phyloP scores from a whole-genome alignment of 2,329 filamentous ascomycete genomes.

The Aspergillus fructus region DNA sequence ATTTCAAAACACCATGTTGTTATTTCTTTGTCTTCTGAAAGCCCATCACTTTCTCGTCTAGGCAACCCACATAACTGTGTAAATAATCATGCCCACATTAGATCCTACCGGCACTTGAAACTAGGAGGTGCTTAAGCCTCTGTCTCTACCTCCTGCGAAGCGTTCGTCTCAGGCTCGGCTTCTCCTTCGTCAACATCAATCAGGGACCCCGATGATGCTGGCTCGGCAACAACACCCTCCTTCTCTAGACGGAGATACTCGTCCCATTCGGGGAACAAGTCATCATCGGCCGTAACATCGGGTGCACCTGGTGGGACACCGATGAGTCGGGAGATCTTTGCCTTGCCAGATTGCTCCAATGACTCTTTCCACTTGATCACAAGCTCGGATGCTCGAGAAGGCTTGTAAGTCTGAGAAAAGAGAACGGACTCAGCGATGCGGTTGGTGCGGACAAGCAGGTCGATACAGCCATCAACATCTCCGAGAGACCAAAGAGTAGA shows the following conservation, averaged over 20 bases:
- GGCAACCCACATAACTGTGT: neutral
- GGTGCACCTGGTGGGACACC: conserved; percentile 75
- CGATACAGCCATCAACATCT: conserved; percentile 77
- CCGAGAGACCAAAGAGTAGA: conserved; percentile 84
- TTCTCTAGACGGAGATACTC: conserved; percentile 80
- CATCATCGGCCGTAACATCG: conserved; percentile 58
- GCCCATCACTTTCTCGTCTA: neutral
- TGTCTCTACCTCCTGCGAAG: conserved; percentile 29
- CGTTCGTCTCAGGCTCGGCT: conserved; percentile 31
- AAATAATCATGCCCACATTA: conserved; percentile 9
- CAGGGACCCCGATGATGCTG: conserved; percentile 38
- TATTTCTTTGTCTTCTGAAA: neutral
- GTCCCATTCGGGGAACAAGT: conserved; percentile 96
- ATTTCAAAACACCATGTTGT: conserved; percentile 1
- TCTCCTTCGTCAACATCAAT: conserved; percentile 41
- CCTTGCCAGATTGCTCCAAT: conserved; percentile 81
- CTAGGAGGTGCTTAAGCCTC: conserved; percentile 12
- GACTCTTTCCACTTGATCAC: conserved; percentile 78
- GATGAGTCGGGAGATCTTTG: conserved; percentile 77
- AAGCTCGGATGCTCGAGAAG: conserved; percentile 66
- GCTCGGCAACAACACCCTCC: conserved; percentile 57
- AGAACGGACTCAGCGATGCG: conserved; percentile 82
- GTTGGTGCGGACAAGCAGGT: conserved; percentile 75
- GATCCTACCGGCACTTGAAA: neutral
- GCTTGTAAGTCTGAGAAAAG: conserved; percentile 94